phyloP scores from a whole-genome alignment of 176 grass and related monocot species.

The Miscanthus lutarioriparius region DNA sequence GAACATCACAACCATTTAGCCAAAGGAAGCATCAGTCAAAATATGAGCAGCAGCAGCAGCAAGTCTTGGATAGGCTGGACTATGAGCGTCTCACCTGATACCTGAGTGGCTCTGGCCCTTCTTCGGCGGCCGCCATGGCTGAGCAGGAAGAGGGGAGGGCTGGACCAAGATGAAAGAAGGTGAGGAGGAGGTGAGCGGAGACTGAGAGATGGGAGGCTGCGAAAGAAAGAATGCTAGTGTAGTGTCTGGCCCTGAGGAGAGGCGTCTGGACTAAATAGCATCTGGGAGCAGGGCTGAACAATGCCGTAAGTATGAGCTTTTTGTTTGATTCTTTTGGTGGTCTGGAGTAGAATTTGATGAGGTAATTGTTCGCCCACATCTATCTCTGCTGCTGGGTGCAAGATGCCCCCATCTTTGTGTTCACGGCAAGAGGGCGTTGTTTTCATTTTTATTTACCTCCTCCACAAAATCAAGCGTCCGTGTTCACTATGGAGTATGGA shows the following conservation, averaged over 20 bases:
- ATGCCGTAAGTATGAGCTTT: background rate
- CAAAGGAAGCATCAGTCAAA: background rate
- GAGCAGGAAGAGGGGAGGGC: background rate
- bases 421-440: no score
- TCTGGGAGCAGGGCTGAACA: conserved; percentile 15
- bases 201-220: background rate
- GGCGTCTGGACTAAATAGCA: conserved; percentile 38
- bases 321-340: conserved; percentile 3
- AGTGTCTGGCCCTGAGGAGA: conserved; percentile 27
- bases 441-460: background rate
- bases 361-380: conserved; percentile 21
- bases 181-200: background rate
- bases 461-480: background rate
- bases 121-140: conserved; percentile 66
- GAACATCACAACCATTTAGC: background rate
- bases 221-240: conserved; percentile 33
- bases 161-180: background rate
- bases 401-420: conserved; percentile 28
- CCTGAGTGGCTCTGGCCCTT: conserved; percentile 59
- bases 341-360: conserved; percentile 11
- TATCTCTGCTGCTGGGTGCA: background rate
- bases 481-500: background rate
- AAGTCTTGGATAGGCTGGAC: background rate
- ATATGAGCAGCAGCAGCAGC: background rate
- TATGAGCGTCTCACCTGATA: conserved; percentile 63